phyloP scores from a whole-genome alignment of 169 alveolate genomes.

The Plasmodium vinckei region DNA sequence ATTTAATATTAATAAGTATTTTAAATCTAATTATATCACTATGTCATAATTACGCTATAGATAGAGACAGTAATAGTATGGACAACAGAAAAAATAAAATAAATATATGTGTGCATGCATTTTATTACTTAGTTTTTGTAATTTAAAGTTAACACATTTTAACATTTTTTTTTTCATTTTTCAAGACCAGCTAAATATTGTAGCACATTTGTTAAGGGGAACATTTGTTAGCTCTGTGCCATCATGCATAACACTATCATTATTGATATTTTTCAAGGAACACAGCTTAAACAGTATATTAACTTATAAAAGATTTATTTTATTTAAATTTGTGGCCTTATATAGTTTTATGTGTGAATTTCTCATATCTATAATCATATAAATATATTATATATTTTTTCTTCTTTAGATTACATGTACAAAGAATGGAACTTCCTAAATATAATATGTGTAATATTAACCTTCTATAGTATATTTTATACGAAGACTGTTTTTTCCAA shows the following conservation, averaged over 20 bases:
- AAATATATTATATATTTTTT: neutral
- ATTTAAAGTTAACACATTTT: constrained; percentile 15
- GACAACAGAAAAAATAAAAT: constrained; percentile 18
- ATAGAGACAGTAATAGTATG: constrained; percentile 70
- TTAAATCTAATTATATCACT: constrained; percentile 71
- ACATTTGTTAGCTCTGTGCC: constrained; percentile 76
- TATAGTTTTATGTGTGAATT: constrained; percentile 5
- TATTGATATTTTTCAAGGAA: constrained; percentile 64
- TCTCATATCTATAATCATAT: constrained; percentile 8
- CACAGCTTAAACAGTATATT: constrained; percentile 60
- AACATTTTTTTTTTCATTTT: constrained; percentile 9
- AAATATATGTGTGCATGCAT: neutral
- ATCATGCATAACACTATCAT: constrained; percentile 68
- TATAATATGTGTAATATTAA: constrained; percentile 56
- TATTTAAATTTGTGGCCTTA: constrained; percentile 12
- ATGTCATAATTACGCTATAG: constrained; percentile 57
- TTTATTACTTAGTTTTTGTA: constrained; percentile 2
- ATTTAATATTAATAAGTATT: constrained; percentile 64
- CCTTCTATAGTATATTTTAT: constrained; percentile 69
- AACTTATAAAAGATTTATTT: constrained; percentile 2
- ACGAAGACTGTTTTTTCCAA: constrained; percentile 66
- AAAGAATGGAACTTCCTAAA: constrained; percentile 70
- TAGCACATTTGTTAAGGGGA: constrained; percentile 72
- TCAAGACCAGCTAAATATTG: constrained; percentile 71
- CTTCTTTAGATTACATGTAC: constrained; percentile 45